Evolutionary conservation across 2,329 filamentous ascomycete genomes (phyloP).

Genomic region (Epichloe sp.): DNA sequence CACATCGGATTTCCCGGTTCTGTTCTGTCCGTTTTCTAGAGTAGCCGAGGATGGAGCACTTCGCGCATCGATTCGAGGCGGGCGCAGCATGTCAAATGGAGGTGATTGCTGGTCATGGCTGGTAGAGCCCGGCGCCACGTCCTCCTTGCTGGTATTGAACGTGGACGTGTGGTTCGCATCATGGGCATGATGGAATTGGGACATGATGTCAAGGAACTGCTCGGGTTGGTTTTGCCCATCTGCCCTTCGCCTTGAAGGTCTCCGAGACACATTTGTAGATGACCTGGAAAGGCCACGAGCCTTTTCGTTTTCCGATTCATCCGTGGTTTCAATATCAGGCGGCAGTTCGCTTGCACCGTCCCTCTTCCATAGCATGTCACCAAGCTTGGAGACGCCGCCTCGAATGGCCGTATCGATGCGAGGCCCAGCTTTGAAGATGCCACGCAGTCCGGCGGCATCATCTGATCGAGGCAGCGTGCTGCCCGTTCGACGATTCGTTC

Average conservation of each 20-base stretch:
- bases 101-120: conserved; percentile 25
- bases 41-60: conserved; percentile 25
- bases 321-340: conserved; percentile 28
- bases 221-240: conserved; percentile 20
- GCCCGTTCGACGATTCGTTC: conserved; percentile 31
- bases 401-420: conserved; percentile 61
- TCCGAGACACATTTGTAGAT: conserved; percentile 23
- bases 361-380: conserved; percentile 44
- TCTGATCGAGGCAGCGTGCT: conserved; percentile 32
- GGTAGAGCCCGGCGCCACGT: conserved; percentile 5
- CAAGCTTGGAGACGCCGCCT: conserved; percentile 41
- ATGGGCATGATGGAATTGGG: conserved; percentile 30
- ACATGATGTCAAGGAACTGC: conserved; percentile 39
- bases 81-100: conserved; percentile 35
- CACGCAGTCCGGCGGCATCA: conserved; percentile 30
- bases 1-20: conserved; percentile 18
- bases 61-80: conserved; percentile 34
- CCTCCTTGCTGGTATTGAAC: conserved; percentile 8
- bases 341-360: conserved; percentile 24
- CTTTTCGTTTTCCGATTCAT: conserved; percentile 35
- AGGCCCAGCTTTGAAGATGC: conserved; percentile 60
- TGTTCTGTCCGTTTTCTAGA: conserved; percentile 11
- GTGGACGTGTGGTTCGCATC: conserved; percentile 12
- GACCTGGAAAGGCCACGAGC: conserved; percentile 25
- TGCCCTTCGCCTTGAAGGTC: conserved; percentile 19